A percentile compares a stretch with the other conserved stretches of the same genome.
phyloP scores from a whole-genome alignment of 495 filamentous ascomycete species.

The Aspergillus baeticus region DNA sequence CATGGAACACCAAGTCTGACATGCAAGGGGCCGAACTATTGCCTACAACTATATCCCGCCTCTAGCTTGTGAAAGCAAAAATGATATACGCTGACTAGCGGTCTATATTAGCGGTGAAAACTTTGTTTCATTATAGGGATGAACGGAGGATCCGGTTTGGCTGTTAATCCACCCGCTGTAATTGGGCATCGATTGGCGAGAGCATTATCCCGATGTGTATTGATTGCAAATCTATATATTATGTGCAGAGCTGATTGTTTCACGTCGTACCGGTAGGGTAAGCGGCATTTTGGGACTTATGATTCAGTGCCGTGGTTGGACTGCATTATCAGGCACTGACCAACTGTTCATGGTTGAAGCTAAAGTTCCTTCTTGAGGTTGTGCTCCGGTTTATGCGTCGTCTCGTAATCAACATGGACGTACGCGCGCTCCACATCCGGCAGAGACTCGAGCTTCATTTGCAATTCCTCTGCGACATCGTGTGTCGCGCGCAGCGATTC shows the following conservation, averaged over 20 bases:
- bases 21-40: slow-evolving; percentile 3
- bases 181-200: too few species aligned
- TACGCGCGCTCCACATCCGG: slow-evolving; percentile 94
- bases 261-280: neutral
- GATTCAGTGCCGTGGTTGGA: too few species aligned
- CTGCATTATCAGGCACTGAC: too few species aligned
- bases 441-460: slow-evolving; percentile 89
- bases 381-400: slow-evolving; percentile 89
- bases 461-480: slow-evolving; percentile 90
- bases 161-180: too few species aligned
- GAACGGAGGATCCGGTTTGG: neutral
- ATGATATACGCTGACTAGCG: neutral
- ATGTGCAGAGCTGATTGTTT: neutral
- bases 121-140: neutral
- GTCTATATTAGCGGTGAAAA: slow-evolving; percentile 5
- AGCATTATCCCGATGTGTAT: neutral
- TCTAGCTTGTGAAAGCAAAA: neutral
- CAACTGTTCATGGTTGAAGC: too few species aligned
- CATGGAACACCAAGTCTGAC: neutral
- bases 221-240: neutral
- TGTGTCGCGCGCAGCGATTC: slow-evolving; percentile 75
- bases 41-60: neutral
- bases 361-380: slow-evolving; percentile 54
- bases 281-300: too few species aligned
- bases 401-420: slow-evolving; percentile 97